These are phyloP conservation scores for Hymenoscyphus occultus DNA, from an alignment of 2,329 filamentous ascomycete species.

Conservation along the genomic window DNA sequence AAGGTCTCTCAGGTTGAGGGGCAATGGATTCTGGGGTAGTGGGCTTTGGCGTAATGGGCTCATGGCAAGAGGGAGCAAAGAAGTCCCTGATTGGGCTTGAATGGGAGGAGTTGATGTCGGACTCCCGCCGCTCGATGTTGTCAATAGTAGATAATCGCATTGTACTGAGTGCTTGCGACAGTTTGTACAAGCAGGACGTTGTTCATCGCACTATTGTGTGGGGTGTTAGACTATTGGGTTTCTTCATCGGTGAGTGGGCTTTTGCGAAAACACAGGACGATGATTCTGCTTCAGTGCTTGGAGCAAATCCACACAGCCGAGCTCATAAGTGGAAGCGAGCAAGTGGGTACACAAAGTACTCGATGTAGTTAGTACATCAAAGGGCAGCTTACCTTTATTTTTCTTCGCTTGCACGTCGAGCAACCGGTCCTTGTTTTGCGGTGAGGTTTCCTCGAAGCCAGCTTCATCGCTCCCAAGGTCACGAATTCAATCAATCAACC, in stretches of 20 bases:
- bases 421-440: conserved; percentile 42
- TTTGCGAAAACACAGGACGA: not conserved
- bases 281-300: not conserved
- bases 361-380: not conserved
- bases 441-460: conserved; percentile 28
- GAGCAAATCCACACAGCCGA: too few species aligned
- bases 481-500: not conserved
- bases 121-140: conserved; percentile 15
- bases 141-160: conserved; percentile 37
- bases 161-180: conserved; percentile 42
- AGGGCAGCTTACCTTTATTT: conserved; percentile 39
- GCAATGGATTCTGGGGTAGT: conserved; percentile 11
- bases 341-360: not conserved
- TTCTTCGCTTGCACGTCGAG: conserved; percentile 40
- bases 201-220: conserved; percentile 41
- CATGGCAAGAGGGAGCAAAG: not conserved
- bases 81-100: conserved; percentile 4
- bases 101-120: conserved; percentile 10
- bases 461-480: conserved; percentile 14
- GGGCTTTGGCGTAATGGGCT: conserved; percentile 1
- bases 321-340: not conserved
- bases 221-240: not conserved
- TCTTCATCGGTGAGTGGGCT: not conserved
- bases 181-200: conserved; percentile 41
- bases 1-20: conserved; percentile 44